Percentiles rank a stretch among this genome's conserved stretches.
phyloP scores from a whole-genome alignment of 1,139 yeast species.

The Hansenula sp. region DNA sequence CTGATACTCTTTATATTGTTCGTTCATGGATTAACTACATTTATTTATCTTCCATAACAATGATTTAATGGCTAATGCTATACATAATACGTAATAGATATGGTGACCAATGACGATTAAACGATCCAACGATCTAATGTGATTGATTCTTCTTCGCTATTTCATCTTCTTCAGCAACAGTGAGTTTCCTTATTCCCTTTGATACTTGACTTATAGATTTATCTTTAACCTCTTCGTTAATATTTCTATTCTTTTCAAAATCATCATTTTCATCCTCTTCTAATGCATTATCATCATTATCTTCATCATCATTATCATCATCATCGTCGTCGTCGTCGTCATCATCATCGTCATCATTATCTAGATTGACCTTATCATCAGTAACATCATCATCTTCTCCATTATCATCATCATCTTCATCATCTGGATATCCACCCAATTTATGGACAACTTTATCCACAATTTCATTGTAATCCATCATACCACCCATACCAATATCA shows the following conservation, averaged over 20 bases:
- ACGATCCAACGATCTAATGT: no score
- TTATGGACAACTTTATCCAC: conserved; percentile 80
- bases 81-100: no score
- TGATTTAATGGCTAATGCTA: no score
- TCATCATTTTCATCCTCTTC: conserved; percentile 6
- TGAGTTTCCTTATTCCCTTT: conserved; percentile 1
- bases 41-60: no score
- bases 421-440: conserved; percentile 89
- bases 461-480: conserved; percentile 89
- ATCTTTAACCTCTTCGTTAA: conserved; percentile 9
- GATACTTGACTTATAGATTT: conserved; percentile 1
- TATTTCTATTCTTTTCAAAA: conserved; percentile 5
- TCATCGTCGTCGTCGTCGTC: conserved; percentile 36
- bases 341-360: conserved; percentile 39
- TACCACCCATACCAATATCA: conserved; percentile 92
- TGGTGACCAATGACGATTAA: no score
- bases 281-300: conserved; percentile 14
- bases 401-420: conserved; percentile 75
- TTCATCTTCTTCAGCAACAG: conserved; percentile 1
- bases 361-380: conserved; percentile 42
- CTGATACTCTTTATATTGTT: no score
- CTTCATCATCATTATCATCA: conserved; percentile 28
- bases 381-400: conserved; percentile 46
- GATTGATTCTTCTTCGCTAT: neutral
- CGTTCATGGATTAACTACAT: no score